These are phyloP conservation scores for Penicillium capsulatum DNA, from an alignment of 2,329 filamentous ascomycete species.

Conservation along the genomic window DNA sequence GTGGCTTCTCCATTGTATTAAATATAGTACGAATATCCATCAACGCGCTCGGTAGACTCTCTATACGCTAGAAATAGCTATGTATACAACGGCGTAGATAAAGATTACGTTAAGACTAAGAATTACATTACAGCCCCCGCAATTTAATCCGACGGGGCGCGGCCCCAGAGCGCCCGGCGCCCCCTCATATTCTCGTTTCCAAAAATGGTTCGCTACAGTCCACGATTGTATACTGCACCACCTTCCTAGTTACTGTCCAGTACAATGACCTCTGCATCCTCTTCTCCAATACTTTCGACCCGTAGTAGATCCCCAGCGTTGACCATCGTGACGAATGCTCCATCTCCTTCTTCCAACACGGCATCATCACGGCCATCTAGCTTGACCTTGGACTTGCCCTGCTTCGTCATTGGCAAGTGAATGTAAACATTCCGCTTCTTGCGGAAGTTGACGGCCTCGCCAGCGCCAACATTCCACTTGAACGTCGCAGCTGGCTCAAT, in stretches of 20 bases:
- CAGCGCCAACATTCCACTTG: slow-evolving; percentile 65
- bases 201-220: too few species aligned
- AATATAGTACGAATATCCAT: too few species aligned
- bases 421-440: slow-evolving; percentile 68
- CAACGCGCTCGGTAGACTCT: too few species aligned
- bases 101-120: too few species aligned
- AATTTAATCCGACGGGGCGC: too few species aligned
- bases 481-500: slow-evolving; percentile 63
- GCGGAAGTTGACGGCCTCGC: slow-evolving; percentile 33
- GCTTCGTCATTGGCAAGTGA: slow-evolving; percentile 75
- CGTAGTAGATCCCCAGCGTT: slow-evolving; percentile 60
- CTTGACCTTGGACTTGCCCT: slow-evolving; percentile 67
- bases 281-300: slow-evolving; percentile 65
- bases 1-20: too few species aligned
- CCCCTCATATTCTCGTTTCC: too few species aligned
- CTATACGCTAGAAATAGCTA: too few species aligned
- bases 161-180: too few species aligned
- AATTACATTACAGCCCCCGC: too few species aligned
- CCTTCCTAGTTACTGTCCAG: slow-evolving; percentile 56
- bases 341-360: slow-evolving; percentile 71
- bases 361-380: slow-evolving; percentile 63
- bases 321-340: slow-evolving; percentile 66
- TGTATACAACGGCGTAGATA: too few species aligned
- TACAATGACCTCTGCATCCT: slow-evolving; percentile 65
- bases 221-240: not conserved